Evolutionary conservation across 768 basidiomycete species (phyloP), one percentile per base, ranked within the genome.

Genomic region (Dictyophora rubrovolvata): DNA sequence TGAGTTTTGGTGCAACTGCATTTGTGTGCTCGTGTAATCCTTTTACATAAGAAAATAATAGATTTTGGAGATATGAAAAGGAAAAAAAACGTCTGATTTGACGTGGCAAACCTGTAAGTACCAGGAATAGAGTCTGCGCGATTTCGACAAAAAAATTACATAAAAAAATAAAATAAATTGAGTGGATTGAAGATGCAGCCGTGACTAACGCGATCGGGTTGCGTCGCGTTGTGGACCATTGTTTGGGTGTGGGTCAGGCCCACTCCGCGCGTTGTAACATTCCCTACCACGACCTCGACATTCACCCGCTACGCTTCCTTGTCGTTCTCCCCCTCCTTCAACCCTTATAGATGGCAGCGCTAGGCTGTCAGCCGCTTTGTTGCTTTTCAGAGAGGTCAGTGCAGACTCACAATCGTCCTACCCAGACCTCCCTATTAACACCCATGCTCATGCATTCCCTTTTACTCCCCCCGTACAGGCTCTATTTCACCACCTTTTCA

Each of bases 401-500:
- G 62, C 56, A n/a, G 49, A 16, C 28, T 36, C 7, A 10, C 23
- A 53, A 46, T 61, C 42, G 60, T 28, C 10, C 18, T 5, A 37
- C 3, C 5, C 11, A 28, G 22, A n/a, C 18, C 14, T 34, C 9
- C 42, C 2, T 36, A 34, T n/a, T 28, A 28, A 28, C 28, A 28
- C 28, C 28, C 36, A 14, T 61, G 61, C 21, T 20, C 37, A n/a
- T 20, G 20, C 42, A 42, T 34, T 49, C n/a, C 36, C 6, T 55
- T 9, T 33, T 20, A 33, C 46, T 46, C 21, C 54, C 37, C 50
- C 42, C 71, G 28, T 28, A 28, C 28, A 89, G 90, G 71, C 79
- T 93, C 48, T 93, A 84, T 75, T 93, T 93, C 70, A 93, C 91
- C 21, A 87, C 87, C n/a, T 93, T 92, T 66, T 83, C 85, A 21